phyloP scores from a whole-genome alignment of 2,329 filamentous ascomycete species.

The Phialophora macrospora region DNA sequence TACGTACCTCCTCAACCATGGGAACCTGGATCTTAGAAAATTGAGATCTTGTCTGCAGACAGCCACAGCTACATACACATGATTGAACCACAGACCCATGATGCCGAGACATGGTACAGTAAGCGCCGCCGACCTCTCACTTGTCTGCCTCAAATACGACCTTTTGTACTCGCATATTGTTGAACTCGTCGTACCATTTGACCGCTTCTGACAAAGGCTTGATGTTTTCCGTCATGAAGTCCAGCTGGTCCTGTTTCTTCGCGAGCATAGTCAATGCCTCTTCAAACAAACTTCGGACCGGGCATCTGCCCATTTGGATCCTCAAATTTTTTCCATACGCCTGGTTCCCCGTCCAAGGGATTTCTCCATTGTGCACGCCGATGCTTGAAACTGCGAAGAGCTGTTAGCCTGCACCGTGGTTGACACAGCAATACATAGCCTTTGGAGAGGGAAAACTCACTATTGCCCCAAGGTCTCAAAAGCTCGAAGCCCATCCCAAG shows the following conservation, averaged over 20 bases:
- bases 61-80: constrained; percentile 5
- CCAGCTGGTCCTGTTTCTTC: constrained; percentile 68
- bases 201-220: constrained; percentile 71
- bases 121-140: constrained; percentile 35
- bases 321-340: constrained; percentile 72
- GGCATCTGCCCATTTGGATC: constrained; percentile 76
- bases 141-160: constrained; percentile 65
- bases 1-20: constrained; percentile 5
- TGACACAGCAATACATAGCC: no score
- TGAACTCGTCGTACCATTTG: constrained; percentile 72
- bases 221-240: constrained; percentile 76
- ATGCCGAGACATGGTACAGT: no score
- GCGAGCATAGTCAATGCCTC: constrained; percentile 68
- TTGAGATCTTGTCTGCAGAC: constrained; percentile 19
- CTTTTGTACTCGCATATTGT: constrained; percentile 75
- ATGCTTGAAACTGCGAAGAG: constrained; percentile 64
- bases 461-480: constrained; percentile 72
- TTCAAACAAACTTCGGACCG: constrained; percentile 70
- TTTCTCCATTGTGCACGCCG: constrained; percentile 75
- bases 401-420: neutral
- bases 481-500: constrained; percentile 71
- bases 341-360: constrained; percentile 68
- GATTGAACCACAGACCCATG: neutral
- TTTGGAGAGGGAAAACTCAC: no score
- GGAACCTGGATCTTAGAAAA: constrained; percentile 1